A percentile compares a stretch with the other conserved stretches of the same genome.
Conservation (phyloP, 2,329 filamentous ascomycete genomes). For the Hypoxylon sp. region DNA sequence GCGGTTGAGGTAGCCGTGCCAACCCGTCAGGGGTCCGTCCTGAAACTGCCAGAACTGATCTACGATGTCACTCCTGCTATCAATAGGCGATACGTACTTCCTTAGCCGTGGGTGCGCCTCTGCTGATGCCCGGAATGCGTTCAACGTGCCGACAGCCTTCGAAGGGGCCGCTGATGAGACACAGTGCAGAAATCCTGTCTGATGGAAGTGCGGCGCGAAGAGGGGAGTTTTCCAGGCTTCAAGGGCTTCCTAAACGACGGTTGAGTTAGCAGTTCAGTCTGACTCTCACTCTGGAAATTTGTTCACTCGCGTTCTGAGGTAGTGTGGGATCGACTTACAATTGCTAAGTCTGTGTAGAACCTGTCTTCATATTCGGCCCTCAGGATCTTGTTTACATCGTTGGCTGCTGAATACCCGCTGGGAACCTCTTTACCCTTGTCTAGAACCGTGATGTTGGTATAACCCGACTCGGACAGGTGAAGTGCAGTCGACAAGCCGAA, state of each 20-base stretch:
- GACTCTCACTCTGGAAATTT: neutral
- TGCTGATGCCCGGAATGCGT: conserved; percentile 12
- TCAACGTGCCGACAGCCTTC: conserved; percentile 16
- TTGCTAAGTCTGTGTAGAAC: conserved; percentile 19
- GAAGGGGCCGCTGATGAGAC: conserved; percentile 13
- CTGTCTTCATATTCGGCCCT: conserved; percentile 26
- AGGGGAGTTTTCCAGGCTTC: conserved; percentile 9
- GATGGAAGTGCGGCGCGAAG: conserved; percentile 23
- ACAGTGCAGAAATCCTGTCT: conserved; percentile 22
- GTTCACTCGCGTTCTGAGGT: too few relatives aligned
- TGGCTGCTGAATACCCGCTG: conserved; percentile 22
- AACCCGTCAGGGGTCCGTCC: conserved; percentile 11
- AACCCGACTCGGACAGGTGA: conserved; percentile 20
- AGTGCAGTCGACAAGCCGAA: conserved; percentile 25
- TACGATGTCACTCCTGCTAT: conserved; percentile 6
- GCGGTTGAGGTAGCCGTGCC: conserved; percentile 24
- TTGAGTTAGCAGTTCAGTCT: neutral
- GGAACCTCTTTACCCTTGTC: conserved; percentile 25
- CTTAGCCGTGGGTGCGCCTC: conserved; percentile 8
- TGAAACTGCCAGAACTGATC: conserved; percentile 9
- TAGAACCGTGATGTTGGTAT: conserved; percentile 24
- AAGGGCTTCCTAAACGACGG: conserved; percentile 7
- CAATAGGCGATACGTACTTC: conserved; percentile 3
- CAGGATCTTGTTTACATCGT: conserved; percentile 31
- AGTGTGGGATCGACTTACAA: conserved; percentile 6